A percentile compares a stretch with the other conserved stretches of the same genome.
phyloP scores from a whole-genome alignment of 2,329 filamentous ascomycete genomes.

The Epichloe sibirici region DNA sequence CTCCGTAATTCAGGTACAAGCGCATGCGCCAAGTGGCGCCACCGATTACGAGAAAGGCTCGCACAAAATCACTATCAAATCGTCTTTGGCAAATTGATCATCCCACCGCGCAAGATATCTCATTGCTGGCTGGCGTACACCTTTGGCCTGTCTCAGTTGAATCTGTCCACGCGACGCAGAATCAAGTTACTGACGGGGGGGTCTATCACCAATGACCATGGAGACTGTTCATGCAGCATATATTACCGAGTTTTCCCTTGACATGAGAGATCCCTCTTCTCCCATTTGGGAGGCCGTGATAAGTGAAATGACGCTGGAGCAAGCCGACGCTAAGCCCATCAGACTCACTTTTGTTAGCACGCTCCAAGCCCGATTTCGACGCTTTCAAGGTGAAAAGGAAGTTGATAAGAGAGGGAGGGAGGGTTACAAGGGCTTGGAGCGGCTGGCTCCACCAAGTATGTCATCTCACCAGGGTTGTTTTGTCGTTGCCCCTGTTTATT shows the following conservation, averaged over 20 bases:
- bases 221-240: neutral
- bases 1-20: conserved; percentile 1
- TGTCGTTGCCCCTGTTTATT: neutral
- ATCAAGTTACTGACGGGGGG: neutral
- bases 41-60: neutral
- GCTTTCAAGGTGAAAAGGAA: no score
- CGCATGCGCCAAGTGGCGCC: conserved; percentile 1
- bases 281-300: neutral
- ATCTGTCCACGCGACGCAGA: neutral
- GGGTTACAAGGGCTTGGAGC: neutral
- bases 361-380: no score
- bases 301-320: neutral
- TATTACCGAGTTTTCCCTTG: neutral
- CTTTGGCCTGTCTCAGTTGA: conserved; percentile 2
- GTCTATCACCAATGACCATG: neutral
- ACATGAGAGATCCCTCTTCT: neutral
- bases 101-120: neutral
- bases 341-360: no score
- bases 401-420: neutral
- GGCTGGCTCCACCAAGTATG: no score
- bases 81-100: neutral
- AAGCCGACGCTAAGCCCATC: neutral
- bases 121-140: neutral
- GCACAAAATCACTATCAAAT: neutral
- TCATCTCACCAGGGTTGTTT: no score